phyloP scores from a whole-genome alignment of 2,329 filamentous ascomycete genomes.

The Neobulgaria alba region DNA sequence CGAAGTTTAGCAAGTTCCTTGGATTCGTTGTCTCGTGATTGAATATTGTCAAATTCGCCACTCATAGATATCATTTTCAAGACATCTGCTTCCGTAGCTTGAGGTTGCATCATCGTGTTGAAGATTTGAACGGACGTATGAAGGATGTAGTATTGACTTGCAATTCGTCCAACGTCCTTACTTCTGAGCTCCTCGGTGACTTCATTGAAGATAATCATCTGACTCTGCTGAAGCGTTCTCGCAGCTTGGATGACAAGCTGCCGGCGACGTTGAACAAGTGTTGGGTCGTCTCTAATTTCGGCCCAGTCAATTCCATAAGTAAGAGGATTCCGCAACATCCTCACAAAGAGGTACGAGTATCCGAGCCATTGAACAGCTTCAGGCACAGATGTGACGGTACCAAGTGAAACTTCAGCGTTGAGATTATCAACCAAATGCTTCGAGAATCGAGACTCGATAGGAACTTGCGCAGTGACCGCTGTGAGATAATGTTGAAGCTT shows the following conservation, averaged over 20 bases:
- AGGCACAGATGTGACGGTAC: slow-evolving; percentile 87
- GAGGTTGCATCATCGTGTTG: slow-evolving; percentile 85
- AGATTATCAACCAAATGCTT: slow-evolving; percentile 91
- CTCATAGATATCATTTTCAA: slow-evolving; percentile 96
- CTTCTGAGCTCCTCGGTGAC: slow-evolving; percentile 83
- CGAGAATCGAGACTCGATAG: slow-evolving; percentile 95
- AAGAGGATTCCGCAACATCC: slow-evolving; percentile 87
- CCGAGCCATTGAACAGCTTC: slow-evolving; percentile 97
- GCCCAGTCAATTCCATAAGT: slow-evolving; percentile 93
- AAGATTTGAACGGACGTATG: slow-evolving; percentile 94
- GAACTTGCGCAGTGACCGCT: slow-evolving; percentile 89
- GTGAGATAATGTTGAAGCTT: slow-evolving; percentile 85
- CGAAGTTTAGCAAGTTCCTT: slow-evolving; percentile 74
- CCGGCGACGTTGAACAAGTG: slow-evolving; percentile 74
- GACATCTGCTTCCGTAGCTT: slow-evolving; percentile 82
- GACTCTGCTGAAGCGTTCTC: slow-evolving; percentile 75
- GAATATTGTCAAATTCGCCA: slow-evolving; percentile 95
- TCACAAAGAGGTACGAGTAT: slow-evolving; percentile 94
- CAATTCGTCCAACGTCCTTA: slow-evolving; percentile 93
- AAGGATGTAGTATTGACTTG: slow-evolving; percentile 92
- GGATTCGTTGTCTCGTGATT: slow-evolving; percentile 81
- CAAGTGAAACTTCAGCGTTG: slow-evolving; percentile 88
- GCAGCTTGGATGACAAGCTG: slow-evolving; percentile 86
- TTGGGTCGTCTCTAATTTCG: slow-evolving; percentile 73
- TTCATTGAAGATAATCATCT: slow-evolving; percentile 99